Evolutionary conservation across 2,329 filamentous ascomycete genomes (phyloP).

Genomic region (Fusarium heterosporum): DNA sequence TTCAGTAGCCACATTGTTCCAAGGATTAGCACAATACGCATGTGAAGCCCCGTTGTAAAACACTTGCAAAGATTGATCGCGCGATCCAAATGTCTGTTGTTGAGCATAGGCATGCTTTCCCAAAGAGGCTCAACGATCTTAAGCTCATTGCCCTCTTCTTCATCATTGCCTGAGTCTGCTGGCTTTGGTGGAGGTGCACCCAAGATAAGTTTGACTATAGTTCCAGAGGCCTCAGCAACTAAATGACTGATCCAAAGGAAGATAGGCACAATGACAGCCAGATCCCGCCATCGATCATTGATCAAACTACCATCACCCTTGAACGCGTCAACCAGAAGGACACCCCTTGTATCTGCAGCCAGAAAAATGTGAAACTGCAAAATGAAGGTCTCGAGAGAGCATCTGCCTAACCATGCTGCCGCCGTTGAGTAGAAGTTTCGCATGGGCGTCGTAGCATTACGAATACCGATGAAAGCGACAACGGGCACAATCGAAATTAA

Average conservation of each 20-base stretch:
- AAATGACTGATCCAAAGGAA: slow-evolving; percentile 48
- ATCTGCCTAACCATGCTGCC: slow-evolving; percentile 64
- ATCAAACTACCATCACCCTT: slow-evolving; percentile 42
- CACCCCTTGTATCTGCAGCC: slow-evolving; percentile 66
- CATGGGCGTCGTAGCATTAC: slow-evolving; percentile 54
- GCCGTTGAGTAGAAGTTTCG: slow-evolving; percentile 53
- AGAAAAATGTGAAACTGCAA: slow-evolving; percentile 73
- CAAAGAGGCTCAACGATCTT: slow-evolving; percentile 42
- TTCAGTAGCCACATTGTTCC: slow-evolving; percentile 44
- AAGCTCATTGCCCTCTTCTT: slow-evolving; percentile 28
- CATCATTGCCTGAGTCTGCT: neutral
- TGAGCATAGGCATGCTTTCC: slow-evolving; percentile 19
- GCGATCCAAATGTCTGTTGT: slow-evolving; percentile 15
- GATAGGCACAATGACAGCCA: slow-evolving; percentile 44
- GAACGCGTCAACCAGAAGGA: slow-evolving; percentile 54
- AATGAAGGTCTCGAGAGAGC: slow-evolving; percentile 69
- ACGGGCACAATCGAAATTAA: slow-evolving; percentile 66
- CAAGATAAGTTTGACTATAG: slow-evolving; percentile 44
- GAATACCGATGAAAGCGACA: slow-evolving; percentile 62
- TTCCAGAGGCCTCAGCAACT: slow-evolving; percentile 42
- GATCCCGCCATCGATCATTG: slow-evolving; percentile 44
- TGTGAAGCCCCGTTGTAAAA: slow-evolving; percentile 7
- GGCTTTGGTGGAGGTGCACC: slow-evolving; percentile 23
- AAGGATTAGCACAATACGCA: slow-evolving; percentile 33
- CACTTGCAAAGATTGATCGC: slow-evolving; percentile 15